Evolutionary conservation across 306 rosid species (phyloP).

Genomic region (Crataegus laevigata): DNA sequence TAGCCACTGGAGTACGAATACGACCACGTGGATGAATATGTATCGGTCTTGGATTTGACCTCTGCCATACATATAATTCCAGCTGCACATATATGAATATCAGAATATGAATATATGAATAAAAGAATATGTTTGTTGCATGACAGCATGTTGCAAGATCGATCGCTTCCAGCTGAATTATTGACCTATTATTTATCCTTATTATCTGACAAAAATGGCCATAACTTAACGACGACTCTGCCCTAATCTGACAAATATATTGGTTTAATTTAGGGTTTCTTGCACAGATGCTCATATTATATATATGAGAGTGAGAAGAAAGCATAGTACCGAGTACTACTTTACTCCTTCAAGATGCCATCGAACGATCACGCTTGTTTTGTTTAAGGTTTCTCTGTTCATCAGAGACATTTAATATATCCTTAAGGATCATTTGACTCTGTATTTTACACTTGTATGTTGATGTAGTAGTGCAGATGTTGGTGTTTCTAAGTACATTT

Average conservation of each 20-base stretch:
- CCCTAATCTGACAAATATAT: neutral
- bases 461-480: neutral
- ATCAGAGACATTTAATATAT: neutral
- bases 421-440: neutral
- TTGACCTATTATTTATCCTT: neutral
- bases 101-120: neutral
- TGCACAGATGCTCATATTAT: neutral
- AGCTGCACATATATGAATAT: conserved; percentile 5
- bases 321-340: neutral
- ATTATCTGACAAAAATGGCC: neutral
- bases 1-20: neutral
- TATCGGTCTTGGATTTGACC: neutral
- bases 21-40: conserved; percentile 22
- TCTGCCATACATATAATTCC: conserved; percentile 13
- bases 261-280: neutral
- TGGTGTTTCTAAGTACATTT: neutral
- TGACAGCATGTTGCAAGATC: conserved; percentile 15
- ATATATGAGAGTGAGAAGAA: neutral
- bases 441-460: neutral
- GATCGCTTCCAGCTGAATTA: neutral
- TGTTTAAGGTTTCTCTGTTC: neutral
- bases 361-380: neutral
- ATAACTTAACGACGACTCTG: conserved; percentile 3
- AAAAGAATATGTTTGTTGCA: neutral
- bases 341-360: neutral